Base-by-base conservation (phyloP, 768 basidiomycete genomes). In the Boletus sensibilis region DNA sequence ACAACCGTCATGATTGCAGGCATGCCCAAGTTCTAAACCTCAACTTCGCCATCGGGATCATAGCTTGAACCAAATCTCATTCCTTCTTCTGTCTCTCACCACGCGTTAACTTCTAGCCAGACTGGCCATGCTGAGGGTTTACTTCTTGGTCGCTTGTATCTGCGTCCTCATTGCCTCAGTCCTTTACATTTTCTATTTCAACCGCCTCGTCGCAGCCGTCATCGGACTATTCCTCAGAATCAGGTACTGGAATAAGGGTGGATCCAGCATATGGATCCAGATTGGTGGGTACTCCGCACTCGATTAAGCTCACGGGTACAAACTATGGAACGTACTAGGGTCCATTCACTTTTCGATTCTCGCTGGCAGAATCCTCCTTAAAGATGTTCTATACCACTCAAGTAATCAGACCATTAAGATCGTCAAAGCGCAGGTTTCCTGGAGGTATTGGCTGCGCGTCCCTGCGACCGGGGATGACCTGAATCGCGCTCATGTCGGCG, bases 331-430 rank as follows among this genome's bases (percentile, higher is more conserved):
- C 21, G 29, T 39, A 37, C 18, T 47, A 94, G 93, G 92, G 21
- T 91, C 93, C n/a, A 80, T 96, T 23, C 94, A 98, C 67, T 83
- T 98, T 70, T 95, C 95, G 3, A 75, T 94, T 11, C 74, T 98
- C 38, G 85, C 90, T 2, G 96, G 96, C 33, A 78, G 94, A 59
- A 85, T 98, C 49, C 80, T 95, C 21, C 78, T 98, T 64, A 93
- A 92, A 75, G 91, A 98, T 68, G 69, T 97, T 33, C 78, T 82
- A 18, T 98, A 98, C 70, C 85, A 96, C 71, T 95, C 94, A 2
- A 89, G 91, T 68, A 98, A 96, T 72, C 90, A 97, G 70, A 92
- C 90, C 20, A 78, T 95, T 42, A 85, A 85, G 58, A 80, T 94
- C 49, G 83, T 92, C 45, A 91, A 92, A 72, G 90, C 87, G 2